Evolutionary conservation across 331 rosid species (phyloP), one percentile per base, ranked within the genome.

Genomic region (Malus hybrid): DNA sequence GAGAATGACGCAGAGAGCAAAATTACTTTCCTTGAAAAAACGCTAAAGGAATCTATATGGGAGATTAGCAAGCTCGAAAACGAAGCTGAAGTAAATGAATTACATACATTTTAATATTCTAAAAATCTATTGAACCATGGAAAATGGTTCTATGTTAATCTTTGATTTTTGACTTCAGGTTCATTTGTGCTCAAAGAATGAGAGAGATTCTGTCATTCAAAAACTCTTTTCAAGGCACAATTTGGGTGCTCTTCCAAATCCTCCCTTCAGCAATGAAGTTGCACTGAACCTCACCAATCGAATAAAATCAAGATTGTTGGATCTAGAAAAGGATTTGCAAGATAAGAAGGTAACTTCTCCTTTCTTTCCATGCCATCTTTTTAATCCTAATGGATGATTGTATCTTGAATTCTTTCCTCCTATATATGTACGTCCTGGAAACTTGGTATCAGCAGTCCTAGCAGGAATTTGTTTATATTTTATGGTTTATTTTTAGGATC

Each of bases 11-110:
- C 67, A 68, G 84, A 76, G 73, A 79, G 72, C 24, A 83, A 84
- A 76, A 85, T 84, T 67, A 54, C 73, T 22, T 10, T 32, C 80
- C 97, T 86, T 72, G 74, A 73, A 66, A 22, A 79, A 77, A 56
- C 83, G 60, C 83, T 86, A 28, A 55, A 72, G 48, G 86, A 81
- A 20, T 71, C 67, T 44, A 85, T 87, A 67, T 27, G 80, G 87
- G 85, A 87, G 81, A 92, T 92, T 57, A 87, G 87, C 92, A 92
- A 77, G 88, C 93, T 92, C 65, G 89, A 92, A 84, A 75, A 74
- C 70, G 99, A 94, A 83, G 93, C 88, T 74, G 96, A 92, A 70
- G 99, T 94, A 88, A 83, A 67, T 75, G 59, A 84, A 46, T 80
- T 65, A 80, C 75, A 34, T 77, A 61, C 28, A 33, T 67, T 79